Conservation (phyloP, 805 yeast genomes). For the Yamadazyma endophytica region DNA sequence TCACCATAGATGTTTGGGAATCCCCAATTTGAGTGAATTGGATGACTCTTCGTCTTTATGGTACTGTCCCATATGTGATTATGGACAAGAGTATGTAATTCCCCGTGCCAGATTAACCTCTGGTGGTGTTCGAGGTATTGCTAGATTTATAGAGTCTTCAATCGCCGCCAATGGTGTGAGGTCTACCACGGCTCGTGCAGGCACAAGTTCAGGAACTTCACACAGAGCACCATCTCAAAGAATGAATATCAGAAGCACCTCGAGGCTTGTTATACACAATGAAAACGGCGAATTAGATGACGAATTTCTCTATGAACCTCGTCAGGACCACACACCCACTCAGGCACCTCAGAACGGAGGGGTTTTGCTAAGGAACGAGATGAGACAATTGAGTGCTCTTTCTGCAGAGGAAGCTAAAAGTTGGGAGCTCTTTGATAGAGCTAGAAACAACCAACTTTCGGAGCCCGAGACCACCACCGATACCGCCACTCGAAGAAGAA, state of each 20-base stretch:
- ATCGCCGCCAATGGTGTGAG: not conserved
- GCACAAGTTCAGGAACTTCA: slow-evolving; percentile 1
- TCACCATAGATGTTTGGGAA: slow-evolving; percentile 39
- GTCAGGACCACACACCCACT: not conserved
- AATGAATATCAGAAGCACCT: too few relatives aligned
- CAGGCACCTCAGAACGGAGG: slow-evolving; percentile 33
- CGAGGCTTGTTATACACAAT: slow-evolving; percentile 23
- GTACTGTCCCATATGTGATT: slow-evolving; percentile 52
- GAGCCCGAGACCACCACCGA: not conserved
- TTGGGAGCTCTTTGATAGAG: slow-evolving; percentile 35
- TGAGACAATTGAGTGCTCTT: slow-evolving; percentile 22
- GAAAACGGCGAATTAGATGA: slow-evolving; percentile 28
- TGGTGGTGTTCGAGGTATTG: slow-evolving; percentile 2
- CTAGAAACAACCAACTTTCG: slow-evolving; percentile 11
- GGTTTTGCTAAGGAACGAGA: slow-evolving; percentile 29
- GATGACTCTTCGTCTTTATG: slow-evolving; percentile 19
- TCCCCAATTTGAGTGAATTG: slow-evolving; percentile 1
- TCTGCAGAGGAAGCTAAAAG: slow-evolving; percentile 32
- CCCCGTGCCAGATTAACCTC: slow-evolving; percentile 1
- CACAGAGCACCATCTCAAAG: too few relatives aligned
- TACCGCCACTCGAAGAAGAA: slow-evolving; percentile 10
- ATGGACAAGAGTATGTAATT: slow-evolving; percentile 29
- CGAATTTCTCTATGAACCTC: slow-evolving; percentile 22
- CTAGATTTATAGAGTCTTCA: too few relatives aligned
- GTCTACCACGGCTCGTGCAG: too few relatives aligned